These are phyloP conservation scores for Ambrosia trifida DNA, from an alignment of 129 eudicot genomes.

Conservation along the genomic window DNA sequence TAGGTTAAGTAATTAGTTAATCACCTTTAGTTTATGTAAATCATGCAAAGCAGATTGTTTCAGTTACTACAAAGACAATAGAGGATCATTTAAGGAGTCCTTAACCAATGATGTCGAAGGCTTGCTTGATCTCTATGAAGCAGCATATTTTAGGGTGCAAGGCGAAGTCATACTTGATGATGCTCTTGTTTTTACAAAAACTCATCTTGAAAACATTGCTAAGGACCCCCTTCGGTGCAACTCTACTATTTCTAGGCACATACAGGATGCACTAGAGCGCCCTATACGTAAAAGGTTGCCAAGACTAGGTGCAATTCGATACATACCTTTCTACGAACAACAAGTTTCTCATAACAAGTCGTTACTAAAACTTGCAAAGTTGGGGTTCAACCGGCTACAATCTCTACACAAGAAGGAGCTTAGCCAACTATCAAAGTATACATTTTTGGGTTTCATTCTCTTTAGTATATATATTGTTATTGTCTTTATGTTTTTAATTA, in stretches of 20 bases:
- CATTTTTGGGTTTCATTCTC: neutral
- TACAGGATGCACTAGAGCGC: neutral
- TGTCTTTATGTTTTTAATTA: neutral
- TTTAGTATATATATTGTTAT: neutral
- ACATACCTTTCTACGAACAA: constrained; percentile 8
- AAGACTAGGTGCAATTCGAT: neutral
- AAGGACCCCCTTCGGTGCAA: neutral
- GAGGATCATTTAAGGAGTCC: constrained; percentile 4
- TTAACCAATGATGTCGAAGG: neutral
- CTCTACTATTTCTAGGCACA: neutral
- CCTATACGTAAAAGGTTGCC: constrained; percentile 1
- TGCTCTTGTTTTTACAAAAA: constrained; percentile 1
- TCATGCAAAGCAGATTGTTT: neutral
- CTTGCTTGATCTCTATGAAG: constrained; percentile 5
- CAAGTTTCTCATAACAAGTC: constrained; percentile 15
- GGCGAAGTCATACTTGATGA: neutral
- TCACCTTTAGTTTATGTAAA: neutral
- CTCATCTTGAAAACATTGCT: constrained; percentile 8
- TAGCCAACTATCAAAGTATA: constrained; percentile 8
- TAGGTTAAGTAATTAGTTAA: neutral
- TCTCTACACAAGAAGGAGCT: constrained; percentile 7
- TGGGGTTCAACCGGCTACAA: constrained; percentile 1
- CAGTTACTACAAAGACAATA: neutral
- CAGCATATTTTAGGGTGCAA: neutral
- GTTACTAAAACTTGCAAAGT: constrained; percentile 10